Base-by-base conservation (phyloP, 2,329 filamentous ascomycete genomes). In the Microascus cirrosus region DNA sequence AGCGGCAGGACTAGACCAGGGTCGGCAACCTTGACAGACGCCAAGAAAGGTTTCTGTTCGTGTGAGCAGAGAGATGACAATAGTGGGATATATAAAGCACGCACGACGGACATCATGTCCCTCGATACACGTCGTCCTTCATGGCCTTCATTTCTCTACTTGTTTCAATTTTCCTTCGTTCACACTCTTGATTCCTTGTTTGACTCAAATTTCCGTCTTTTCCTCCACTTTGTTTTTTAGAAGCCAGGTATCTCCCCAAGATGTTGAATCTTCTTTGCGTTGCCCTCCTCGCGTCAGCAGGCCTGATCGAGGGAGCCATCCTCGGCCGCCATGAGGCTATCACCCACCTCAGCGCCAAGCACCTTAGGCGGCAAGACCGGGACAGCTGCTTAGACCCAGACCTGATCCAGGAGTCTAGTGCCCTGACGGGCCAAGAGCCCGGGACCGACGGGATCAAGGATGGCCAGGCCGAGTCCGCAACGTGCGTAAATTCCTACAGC, bases 381-480 rank as follows among this genome's bases (percentile, higher is more conserved):
- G 25, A 35, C 32, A 54, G 28, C 32, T 68, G 65, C 53, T 66
- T 79, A 6, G 60, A 71, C 53, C 67, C 69, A 2, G 62, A 65
- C 39, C 70, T 73, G 53, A 68, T 80, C 45, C 77, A 80, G 63
- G 64, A 61, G 3, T 73, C 67, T 54, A 76, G 73, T 59, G 60
- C 67, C 10, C 63, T 65, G 20, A 73, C 72, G 42, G 76, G 76
- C 25, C 66, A 74, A 48, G 70, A 70, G 20, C 63, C 62, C 4
- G 67, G 67, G 12, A 66, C 63, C 2, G 62, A 64, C 0, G 66
- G 66, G 32, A 61, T 66, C 52, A 58, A 61, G 32, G 28, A 61
- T 0, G 69, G 68, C 15, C 66, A 73, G 56, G 63, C 63, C 25
- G 62, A 73, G 22, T 80, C 78, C 6, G 62, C 64, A 28, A 80